Conservation (phyloP, 805 yeast genomes). For the Ogataea pignaliae region DNA sequence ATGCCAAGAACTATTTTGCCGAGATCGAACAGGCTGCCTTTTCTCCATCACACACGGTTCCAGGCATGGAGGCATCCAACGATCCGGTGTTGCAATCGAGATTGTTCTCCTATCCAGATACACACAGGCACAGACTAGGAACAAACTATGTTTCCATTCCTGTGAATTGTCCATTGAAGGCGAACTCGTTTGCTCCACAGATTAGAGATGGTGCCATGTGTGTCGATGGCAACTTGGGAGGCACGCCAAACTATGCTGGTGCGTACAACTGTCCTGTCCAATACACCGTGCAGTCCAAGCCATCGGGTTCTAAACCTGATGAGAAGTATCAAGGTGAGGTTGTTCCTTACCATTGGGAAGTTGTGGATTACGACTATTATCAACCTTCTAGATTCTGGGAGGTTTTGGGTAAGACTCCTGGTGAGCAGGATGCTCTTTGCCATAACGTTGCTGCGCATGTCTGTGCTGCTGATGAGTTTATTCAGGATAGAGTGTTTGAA, state of each 20-base stretch:
- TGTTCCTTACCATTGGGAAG: slow-evolving; percentile 81
- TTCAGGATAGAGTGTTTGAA: slow-evolving; percentile 75
- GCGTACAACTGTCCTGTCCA: slow-evolving; percentile 48
- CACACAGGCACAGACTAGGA: slow-evolving; percentile 79
- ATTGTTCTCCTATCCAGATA: slow-evolving; percentile 78
- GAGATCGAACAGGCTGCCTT: slow-evolving; percentile 85
- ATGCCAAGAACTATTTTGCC: slow-evolving; percentile 83
- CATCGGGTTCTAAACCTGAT: slow-evolving; percentile 24
- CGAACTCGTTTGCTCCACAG: slow-evolving; percentile 57
- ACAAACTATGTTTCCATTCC: slow-evolving; percentile 80
- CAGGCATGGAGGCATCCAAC: slow-evolving; percentile 76
- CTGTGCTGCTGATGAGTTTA: slow-evolving; percentile 59
- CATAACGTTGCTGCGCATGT: slow-evolving; percentile 81
- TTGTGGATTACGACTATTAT: slow-evolving; percentile 61
- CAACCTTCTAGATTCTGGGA: slow-evolving; percentile 79
- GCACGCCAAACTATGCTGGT: slow-evolving; percentile 69
- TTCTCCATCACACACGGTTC: slow-evolving; percentile 81
- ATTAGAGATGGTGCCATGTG: slow-evolving; percentile 80
- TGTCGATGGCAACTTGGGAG: slow-evolving; percentile 68
- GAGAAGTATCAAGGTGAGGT: slow-evolving; percentile 32
- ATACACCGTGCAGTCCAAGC: slow-evolving; percentile 36
- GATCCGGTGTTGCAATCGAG: slow-evolving; percentile 84
- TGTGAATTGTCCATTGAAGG: slow-evolving; percentile 76
- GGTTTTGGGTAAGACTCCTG: slow-evolving; percentile 69
- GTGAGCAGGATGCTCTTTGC: slow-evolving; percentile 80